Percentiles rank a stretch among this genome's conserved stretches.
Evolutionary conservation across 2,329 filamentous ascomycete genomes (phyloP).

Genomic region (Fusarium duplospermum): DNA sequence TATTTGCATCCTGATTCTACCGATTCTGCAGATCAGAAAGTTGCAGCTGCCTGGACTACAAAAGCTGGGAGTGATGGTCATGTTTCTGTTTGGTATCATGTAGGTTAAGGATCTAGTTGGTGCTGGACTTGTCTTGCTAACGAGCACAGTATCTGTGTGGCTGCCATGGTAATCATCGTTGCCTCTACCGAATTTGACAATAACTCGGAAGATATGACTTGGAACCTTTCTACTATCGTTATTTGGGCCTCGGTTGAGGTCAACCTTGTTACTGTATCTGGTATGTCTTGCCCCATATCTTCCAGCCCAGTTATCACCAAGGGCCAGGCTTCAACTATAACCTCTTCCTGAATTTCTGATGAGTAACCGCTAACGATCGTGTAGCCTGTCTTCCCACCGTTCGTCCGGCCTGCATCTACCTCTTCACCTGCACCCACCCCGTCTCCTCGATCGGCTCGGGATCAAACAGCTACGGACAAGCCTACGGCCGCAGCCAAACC

Average conservation of each 20-base stretch:
- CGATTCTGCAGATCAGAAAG: constrained; percentile 46
- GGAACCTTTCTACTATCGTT: constrained; percentile 37
- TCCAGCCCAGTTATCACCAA: no score
- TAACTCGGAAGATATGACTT: constrained; percentile 30
- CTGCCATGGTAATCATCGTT: constrained; percentile 36
- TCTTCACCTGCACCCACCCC: constrained; percentile 32
- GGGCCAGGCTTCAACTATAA: no score
- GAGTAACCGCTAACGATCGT: background rate
- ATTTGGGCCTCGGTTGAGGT: constrained; percentile 42
- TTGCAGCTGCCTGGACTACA: constrained; percentile 44
- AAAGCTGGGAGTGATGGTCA: constrained; percentile 42
- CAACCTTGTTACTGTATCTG: constrained; percentile 40
- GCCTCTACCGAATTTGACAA: constrained; percentile 29
- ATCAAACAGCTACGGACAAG: constrained; percentile 27
- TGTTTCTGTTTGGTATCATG: constrained; percentile 48
- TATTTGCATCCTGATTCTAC: constrained; percentile 45
- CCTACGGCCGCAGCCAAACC: constrained; percentile 31
- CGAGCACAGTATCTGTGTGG: constrained; percentile 27
- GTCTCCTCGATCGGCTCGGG: constrained; percentile 26
- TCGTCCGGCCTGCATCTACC: constrained; percentile 33
- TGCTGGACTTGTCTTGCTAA: background rate
- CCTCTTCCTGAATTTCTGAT: no score
- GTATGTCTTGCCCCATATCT: constrained; percentile 4
- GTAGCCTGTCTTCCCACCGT: constrained; percentile 38
- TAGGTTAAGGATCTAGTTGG: constrained; percentile 17